Percentiles rank a stretch among this genome's conserved stretches.
These are phyloP conservation scores for Pachysandra terminalis DNA, from an alignment of 164 flowering plant species.

Conservation along the genomic window DNA sequence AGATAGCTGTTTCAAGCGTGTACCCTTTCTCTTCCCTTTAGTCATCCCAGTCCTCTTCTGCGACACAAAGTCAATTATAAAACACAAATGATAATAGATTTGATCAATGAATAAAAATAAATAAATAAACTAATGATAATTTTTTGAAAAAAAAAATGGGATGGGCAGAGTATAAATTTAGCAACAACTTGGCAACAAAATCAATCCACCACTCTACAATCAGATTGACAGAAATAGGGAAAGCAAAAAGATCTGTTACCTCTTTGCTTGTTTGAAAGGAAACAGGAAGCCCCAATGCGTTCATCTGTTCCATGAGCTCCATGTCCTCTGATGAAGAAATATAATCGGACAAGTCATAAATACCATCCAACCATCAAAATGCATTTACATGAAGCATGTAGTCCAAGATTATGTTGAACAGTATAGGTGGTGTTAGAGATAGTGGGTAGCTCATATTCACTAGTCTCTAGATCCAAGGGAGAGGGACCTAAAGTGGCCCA, in stretches of 20 bases:
- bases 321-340: constrained; percentile 34
- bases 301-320: constrained; percentile 55
- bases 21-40: constrained; percentile 43
- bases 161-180: neutral
- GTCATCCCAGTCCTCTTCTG: constrained; percentile 34
- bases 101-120: neutral
- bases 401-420: no score
- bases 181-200: neutral
- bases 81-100: neutral
- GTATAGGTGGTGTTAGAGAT: no score
- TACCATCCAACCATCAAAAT: neutral
- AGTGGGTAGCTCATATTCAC: no score
- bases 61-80: constrained; percentile 10
- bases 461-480: no score
- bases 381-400: no score
- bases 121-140: neutral
- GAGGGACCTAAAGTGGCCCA: no score
- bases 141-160: neutral
- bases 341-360: constrained; percentile 26
- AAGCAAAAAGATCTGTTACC: constrained; percentile 18
- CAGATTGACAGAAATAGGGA: neutral
- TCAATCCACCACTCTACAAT: neutral
- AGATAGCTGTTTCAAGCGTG: constrained; percentile 18
- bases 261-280: constrained; percentile 69
- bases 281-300: constrained; percentile 74